Percentiles rank a stretch among this genome's conserved stretches.
Conservation (phyloP, 2,329 filamentous ascomycete species). For the Phyllosticta citriasiana region DNA sequence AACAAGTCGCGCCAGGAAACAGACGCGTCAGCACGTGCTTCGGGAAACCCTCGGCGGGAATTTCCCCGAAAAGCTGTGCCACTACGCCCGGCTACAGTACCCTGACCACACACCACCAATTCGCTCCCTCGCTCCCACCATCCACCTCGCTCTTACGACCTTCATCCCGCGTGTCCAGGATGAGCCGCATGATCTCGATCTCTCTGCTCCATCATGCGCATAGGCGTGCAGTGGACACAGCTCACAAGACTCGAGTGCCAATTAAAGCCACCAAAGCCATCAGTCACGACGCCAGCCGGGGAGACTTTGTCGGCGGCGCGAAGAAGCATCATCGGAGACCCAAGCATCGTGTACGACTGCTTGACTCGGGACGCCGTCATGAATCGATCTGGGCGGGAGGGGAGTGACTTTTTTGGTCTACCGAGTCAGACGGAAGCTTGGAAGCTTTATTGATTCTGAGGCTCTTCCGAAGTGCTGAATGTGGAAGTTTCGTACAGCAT, state of each 20-base stretch:
- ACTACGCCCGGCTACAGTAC: not conserved
- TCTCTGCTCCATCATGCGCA: not conserved
- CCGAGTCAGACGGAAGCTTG: not conserved
- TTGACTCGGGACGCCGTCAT: not conserved
- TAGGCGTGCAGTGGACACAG: not conserved
- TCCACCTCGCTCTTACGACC: not conserved
- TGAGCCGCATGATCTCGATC: not conserved
- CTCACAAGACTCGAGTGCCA: not conserved
- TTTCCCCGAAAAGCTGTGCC: not conserved
- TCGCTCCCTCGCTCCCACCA: not conserved
- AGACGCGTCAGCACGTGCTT: not conserved
- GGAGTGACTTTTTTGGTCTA: not conserved
- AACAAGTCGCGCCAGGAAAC: not conserved
- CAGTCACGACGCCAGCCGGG: not conserved
- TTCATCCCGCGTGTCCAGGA: not conserved
- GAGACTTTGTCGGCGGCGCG: not conserved
- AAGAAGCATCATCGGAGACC: too few relatives aligned
- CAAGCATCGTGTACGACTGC: not conserved
- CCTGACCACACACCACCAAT: not conserved
- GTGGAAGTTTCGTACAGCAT: not conserved
- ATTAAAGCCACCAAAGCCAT: not conserved
- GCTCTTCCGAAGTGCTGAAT: not conserved
- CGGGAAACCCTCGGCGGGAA: not conserved
- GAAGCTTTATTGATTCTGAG: not conserved
- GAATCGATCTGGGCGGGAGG: not conserved